These are phyloP conservation scores for Neostapfia colusana DNA, from an alignment of 176 grass and related monocot genomes.

Conservation along the genomic window DNA sequence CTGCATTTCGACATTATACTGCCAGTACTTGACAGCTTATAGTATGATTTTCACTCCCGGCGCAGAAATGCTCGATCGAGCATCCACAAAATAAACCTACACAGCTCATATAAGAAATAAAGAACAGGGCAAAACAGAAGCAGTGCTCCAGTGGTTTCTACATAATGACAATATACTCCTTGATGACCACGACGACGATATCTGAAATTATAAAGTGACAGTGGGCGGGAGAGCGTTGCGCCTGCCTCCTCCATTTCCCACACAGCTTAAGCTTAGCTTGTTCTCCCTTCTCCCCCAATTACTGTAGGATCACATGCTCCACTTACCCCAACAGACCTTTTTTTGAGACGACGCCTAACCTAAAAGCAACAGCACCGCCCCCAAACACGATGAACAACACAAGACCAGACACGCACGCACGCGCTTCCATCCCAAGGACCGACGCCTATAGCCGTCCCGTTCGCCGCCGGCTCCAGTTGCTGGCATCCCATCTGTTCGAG, in stretches of 20 bases:
- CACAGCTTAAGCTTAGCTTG: conserved; percentile 20
- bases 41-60: no score
- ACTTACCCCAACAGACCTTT: not conserved
- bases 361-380: conserved; percentile 18
- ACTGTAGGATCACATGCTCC: no score
- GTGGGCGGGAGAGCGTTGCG: conserved; percentile 69
- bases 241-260: conserved; percentile 71
- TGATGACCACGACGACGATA: not conserved
- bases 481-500: not conserved
- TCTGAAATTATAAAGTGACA: conserved; percentile 41
- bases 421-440: not conserved
- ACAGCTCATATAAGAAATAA: not conserved
- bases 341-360: conserved; percentile 27
- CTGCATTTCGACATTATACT: not conserved
- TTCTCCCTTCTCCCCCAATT: not conserved
- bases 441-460: no score
- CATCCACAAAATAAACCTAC: not conserved
- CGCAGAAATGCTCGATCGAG: not conserved
- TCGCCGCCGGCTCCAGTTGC: conserved; percentile 31
- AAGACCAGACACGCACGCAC: not conserved
- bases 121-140: not conserved
- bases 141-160: not conserved
- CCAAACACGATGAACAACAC: not conserved
- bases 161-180: conserved; percentile 32
- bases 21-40: no score